Conservation (phyloP, 176 grass and related monocot species). For the Paspalum notatum region DNA sequence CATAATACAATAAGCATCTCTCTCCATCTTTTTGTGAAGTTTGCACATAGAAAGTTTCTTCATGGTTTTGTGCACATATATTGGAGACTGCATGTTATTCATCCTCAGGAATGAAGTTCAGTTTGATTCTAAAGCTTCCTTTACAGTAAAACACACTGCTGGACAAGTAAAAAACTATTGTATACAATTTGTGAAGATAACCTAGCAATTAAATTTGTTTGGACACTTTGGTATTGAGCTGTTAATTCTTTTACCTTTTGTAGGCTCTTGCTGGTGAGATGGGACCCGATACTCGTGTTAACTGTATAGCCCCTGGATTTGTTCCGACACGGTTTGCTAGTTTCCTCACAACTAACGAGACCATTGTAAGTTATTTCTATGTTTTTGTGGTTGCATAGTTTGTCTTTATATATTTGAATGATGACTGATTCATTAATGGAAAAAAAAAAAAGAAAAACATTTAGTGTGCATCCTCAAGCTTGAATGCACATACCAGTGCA, state of each 20-base stretch:
- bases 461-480: too few relatives aligned
- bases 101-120: neutral
- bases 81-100: constrained; percentile 7
- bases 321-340: constrained; percentile 91
- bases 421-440: neutral
- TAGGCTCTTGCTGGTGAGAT: constrained; percentile 91
- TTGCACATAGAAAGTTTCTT: neutral
- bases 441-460: neutral
- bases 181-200: neutral
- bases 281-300: constrained; percentile 88
- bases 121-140: neutral
- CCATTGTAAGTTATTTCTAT: constrained; percentile 65
- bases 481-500: too few relatives aligned
- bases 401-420: neutral
- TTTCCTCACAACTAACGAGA: constrained; percentile 75
- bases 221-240: neutral
- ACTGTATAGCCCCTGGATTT: constrained; percentile 99
- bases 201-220: neutral
- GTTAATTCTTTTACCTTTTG: constrained; percentile 24
- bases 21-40: neutral
- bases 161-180: neutral
- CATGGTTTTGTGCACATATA: neutral
- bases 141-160: neutral
- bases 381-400: constrained; percentile 3
- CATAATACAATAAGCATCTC: neutral